phyloP scores from a whole-genome alignment of 2,329 filamentous ascomycete species.

The Colletotrichum gigasporum region DNA sequence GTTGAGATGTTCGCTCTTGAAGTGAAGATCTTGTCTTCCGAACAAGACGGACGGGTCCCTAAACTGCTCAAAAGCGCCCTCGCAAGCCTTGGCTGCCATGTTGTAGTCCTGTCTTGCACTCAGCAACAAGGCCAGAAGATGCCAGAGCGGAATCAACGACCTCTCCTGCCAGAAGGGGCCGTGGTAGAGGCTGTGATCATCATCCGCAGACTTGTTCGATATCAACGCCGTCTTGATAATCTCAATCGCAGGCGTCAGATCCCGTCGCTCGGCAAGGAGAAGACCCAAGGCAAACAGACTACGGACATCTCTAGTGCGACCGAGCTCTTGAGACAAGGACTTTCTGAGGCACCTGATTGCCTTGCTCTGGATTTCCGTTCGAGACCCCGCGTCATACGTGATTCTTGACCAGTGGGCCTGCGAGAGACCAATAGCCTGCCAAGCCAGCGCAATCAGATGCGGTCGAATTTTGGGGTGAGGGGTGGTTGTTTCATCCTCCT shows the following conservation, averaged over 20 bases:
- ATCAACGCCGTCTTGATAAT: slow-evolving; percentile 81
- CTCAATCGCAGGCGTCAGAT: slow-evolving; percentile 82
- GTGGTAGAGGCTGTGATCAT: slow-evolving; percentile 53
- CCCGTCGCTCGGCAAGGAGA: slow-evolving; percentile 88
- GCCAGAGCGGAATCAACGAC: slow-evolving; percentile 83
- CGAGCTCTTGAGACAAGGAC: slow-evolving; percentile 74
- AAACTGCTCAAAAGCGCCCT: slow-evolving; percentile 92
- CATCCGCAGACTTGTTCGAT: slow-evolving; percentile 59
- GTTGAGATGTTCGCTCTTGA: slow-evolving; percentile 75
- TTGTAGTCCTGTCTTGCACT: slow-evolving; percentile 87
- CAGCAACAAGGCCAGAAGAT: slow-evolving; percentile 85
- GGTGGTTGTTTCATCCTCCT: slow-evolving; percentile 43
- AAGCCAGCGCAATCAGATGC: slow-evolving; percentile 73
- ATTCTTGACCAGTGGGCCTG: slow-evolving; percentile 88
- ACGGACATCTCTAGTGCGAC: slow-evolving; percentile 74
- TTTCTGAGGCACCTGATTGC: slow-evolving; percentile 81
- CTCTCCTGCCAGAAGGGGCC: slow-evolving; percentile 70
- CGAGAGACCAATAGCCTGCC: slow-evolving; percentile 86
- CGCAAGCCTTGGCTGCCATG: slow-evolving; percentile 83
- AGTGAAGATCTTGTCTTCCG: slow-evolving; percentile 65
- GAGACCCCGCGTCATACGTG: slow-evolving; percentile 77
- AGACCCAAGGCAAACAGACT: slow-evolving; percentile 83
- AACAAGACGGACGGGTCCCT: slow-evolving; percentile 76
- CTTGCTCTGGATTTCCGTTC: slow-evolving; percentile 78
- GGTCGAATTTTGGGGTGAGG: slow-evolving; percentile 62